A percentile compares a stretch with the other conserved stretches of the same genome.
Evolutionary conservation across 176 grass and related monocot species (phyloP).

Genomic region (Rhipidocladum racemiflorum): DNA sequence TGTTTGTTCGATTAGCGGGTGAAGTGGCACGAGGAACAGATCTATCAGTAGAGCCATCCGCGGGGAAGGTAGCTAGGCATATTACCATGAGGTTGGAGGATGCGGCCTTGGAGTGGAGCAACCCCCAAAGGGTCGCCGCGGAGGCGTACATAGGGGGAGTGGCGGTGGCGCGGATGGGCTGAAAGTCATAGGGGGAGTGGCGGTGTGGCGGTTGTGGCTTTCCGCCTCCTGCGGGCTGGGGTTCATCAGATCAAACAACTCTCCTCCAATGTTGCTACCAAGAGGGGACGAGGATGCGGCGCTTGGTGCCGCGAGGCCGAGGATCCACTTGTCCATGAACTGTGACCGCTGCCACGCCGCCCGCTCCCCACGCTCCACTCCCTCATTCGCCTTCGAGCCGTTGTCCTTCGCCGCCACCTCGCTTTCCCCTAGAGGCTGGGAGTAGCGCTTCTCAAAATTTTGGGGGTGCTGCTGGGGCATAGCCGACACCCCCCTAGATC

Average conservation of each 20-base stretch:
- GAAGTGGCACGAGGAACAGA: neutral
- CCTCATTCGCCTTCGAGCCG: too few species aligned
- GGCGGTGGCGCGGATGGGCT: slow-evolving; percentile 45
- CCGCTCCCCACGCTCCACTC: too few species aligned
- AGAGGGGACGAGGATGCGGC: neutral
- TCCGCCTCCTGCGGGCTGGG: slow-evolving; percentile 46
- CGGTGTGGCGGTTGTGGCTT: slow-evolving; percentile 1
- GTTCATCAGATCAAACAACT: slow-evolving; percentile 56
- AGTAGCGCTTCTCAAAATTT: too few species aligned
- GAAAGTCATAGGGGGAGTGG: slow-evolving; percentile 61
- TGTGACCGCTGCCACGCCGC: too few species aligned
- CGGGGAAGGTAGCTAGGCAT: neutral
- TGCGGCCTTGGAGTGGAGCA: slow-evolving; percentile 45
- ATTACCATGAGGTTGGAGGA: slow-evolving; percentile 50
- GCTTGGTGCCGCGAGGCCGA: slow-evolving; percentile 43
- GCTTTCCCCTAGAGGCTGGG: too few species aligned
- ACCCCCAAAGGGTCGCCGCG: slow-evolving; percentile 14
- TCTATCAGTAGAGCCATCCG: slow-evolving; percentile 2
- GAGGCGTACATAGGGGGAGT: neutral
- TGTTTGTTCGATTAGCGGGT: neutral
- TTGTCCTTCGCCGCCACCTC: too few species aligned
- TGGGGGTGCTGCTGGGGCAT: too few species aligned
- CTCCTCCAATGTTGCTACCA: neutral
- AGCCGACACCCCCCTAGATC: too few species aligned
- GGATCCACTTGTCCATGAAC: slow-evolving; percentile 93